Evolutionary conservation across 2,329 filamentous ascomycete species (phyloP).

Genomic region (Xylariaceae sp.): DNA sequence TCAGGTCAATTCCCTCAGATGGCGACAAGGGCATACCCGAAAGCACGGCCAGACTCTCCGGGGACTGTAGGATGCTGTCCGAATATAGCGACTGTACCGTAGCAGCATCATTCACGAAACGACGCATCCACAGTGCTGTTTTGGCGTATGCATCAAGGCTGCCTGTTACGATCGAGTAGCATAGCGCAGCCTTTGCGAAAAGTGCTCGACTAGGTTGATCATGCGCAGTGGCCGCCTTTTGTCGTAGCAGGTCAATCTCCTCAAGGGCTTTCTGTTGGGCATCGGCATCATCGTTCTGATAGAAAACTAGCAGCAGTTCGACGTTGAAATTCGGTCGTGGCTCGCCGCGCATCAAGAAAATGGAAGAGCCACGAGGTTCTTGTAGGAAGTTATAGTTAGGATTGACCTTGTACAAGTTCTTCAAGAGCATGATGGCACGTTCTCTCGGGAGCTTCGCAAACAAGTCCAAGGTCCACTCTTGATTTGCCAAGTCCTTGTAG

Average conservation of each 20-base stretch:
- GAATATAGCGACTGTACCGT: conserved; percentile 6
- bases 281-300: background rate
- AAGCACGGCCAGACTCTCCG: conserved; percentile 12
- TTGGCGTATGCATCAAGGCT: conserved; percentile 12
- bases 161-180: conserved; percentile 14
- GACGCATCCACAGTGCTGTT: conserved; percentile 13
- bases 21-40: conserved; percentile 7
- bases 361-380: conserved; percentile 2
- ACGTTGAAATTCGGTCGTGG: conserved; percentile 17
- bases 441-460: conserved; percentile 8
- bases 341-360: conserved; percentile 5
- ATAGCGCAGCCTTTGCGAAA: conserved; percentile 12
- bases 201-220: conserved; percentile 11
- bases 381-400: conserved; percentile 10
- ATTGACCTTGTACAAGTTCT: conserved; percentile 7
- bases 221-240: conserved; percentile 6
- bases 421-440: conserved; percentile 2
- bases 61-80: conserved; percentile 1
- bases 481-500: conserved; percentile 12
- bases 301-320: conserved; percentile 8
- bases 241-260: conserved; percentile 12
- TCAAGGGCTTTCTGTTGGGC: conserved; percentile 8
- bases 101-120: conserved; percentile 12
- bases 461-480: conserved; percentile 12
- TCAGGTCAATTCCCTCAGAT: conserved; percentile 1